Evolutionary conservation across 2,329 filamentous ascomycete species (phyloP).

Genomic region (Sphaceloma murrayae): DNA sequence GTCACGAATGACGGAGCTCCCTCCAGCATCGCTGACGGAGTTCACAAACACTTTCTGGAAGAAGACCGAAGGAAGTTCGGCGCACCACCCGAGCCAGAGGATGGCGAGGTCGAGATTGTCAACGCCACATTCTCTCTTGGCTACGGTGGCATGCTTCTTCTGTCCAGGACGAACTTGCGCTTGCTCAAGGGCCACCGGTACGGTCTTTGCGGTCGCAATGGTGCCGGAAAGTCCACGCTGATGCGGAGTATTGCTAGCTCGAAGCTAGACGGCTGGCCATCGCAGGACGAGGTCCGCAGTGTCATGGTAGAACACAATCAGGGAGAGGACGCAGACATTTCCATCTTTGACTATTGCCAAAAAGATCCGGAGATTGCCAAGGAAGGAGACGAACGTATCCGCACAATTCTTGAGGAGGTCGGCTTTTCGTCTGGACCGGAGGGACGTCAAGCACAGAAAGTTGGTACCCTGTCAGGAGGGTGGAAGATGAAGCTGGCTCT

Average conservation of each 20-base stretch:
- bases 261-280: constrained; percentile 93
- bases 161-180: constrained; percentile 90
- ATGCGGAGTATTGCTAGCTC: constrained; percentile 94
- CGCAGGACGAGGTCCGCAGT: constrained; percentile 82
- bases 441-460: constrained; percentile 77
- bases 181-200: constrained; percentile 95
- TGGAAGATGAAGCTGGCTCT: constrained; percentile 99
- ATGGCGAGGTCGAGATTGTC: constrained; percentile 90
- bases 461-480: constrained; percentile 90
- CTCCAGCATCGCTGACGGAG: constrained; percentile 56
- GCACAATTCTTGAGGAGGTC: constrained; percentile 75
- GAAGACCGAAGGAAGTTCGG: constrained; percentile 86
- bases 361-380: constrained; percentile 80
- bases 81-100: constrained; percentile 73
- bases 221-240: constrained; percentile 95
- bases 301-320: constrained; percentile 99
- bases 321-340: constrained; percentile 92
- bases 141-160: constrained; percentile 92
- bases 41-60: constrained; percentile 69
- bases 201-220: constrained; percentile 92
- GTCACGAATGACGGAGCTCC: constrained; percentile 55
- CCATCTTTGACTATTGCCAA: constrained; percentile 82
- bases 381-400: constrained; percentile 71
- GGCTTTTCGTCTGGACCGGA: constrained; percentile 87
- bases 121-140: constrained; percentile 96